Evolutionary conservation across 441 rosid genomes (phyloP).

Genomic region (Mallotus repandus): DNA sequence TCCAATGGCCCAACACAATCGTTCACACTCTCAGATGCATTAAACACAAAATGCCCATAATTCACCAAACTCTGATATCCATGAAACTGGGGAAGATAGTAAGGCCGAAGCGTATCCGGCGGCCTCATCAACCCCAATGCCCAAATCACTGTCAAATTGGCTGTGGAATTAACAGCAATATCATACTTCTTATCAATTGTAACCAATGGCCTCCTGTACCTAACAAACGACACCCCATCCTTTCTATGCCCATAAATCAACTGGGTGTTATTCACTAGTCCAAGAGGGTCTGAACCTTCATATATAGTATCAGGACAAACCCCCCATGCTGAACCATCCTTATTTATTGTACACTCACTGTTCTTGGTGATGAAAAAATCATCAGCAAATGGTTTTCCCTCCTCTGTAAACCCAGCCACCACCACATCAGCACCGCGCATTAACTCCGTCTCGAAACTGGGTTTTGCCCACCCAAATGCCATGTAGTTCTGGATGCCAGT

Average conservation of each 20-base stretch:
- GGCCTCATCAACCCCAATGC: slow-evolving; percentile 92
- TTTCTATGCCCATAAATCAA: slow-evolving; percentile 86
- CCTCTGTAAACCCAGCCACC: slow-evolving; percentile 68
- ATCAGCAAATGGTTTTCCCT: slow-evolving; percentile 72
- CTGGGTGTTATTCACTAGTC: slow-evolving; percentile 59
- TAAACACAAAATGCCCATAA: slow-evolving; percentile 64
- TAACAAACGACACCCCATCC: slow-evolving; percentile 90
- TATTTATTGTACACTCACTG: slow-evolving; percentile 62
- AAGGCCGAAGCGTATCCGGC: slow-evolving; percentile 71
- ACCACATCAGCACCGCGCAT: slow-evolving; percentile 84
- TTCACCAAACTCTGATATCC: slow-evolving; percentile 48
- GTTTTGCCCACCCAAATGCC: slow-evolving; percentile 93
- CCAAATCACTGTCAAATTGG: slow-evolving; percentile 72
- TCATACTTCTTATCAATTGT: slow-evolving; percentile 67
- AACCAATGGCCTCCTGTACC: slow-evolving; percentile 67
- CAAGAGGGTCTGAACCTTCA: slow-evolving; percentile 44
- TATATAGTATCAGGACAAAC: slow-evolving; percentile 88
- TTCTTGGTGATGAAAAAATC: slow-evolving; percentile 72
- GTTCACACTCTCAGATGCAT: slow-evolving; percentile 51
- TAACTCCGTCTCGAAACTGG: slow-evolving; percentile 39
- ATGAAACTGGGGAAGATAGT: slow-evolving; percentile 86
- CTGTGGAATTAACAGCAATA: slow-evolving; percentile 56
- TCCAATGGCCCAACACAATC: slow-evolving; percentile 88
- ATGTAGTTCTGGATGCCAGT: slow-evolving; percentile 59
- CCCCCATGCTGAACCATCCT: slow-evolving; percentile 64